A percentile compares a stretch with the other conserved stretches of the same genome.
These are phyloP conservation scores for Exobasidium rhododendri DNA, from an alignment of 1,284 basidiomycete genomes.

Conservation along the genomic window DNA sequence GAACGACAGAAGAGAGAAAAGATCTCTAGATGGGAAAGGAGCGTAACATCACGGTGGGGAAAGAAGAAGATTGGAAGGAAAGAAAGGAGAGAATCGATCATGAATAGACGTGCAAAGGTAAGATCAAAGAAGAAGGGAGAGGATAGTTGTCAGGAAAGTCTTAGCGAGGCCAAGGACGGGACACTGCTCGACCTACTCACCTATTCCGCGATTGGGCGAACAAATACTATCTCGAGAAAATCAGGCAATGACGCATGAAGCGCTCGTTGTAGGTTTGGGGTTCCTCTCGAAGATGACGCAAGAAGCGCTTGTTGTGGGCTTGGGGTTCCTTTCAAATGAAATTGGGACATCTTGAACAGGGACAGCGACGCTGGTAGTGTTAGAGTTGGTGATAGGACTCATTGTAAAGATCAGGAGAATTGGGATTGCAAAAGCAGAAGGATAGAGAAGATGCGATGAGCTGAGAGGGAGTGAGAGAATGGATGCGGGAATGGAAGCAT, in stretches of 20 bases:
- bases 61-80: slow-evolving; percentile 1
- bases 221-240: too few relatives aligned
- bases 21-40: not conserved
- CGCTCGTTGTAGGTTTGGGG: too few relatives aligned
- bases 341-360: not conserved
- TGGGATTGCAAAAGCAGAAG: too few relatives aligned
- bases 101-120: not conserved
- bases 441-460: too few relatives aligned
- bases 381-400: not conserved
- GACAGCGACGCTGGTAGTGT: not conserved
- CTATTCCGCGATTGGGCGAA: too few relatives aligned
- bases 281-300: not conserved
- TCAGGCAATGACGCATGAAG: not conserved
- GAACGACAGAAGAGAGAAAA: not conserved
- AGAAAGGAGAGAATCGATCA: not conserved
- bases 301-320: not conserved
- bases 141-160: not conserved
- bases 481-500: too few relatives aligned
- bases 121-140: not conserved
- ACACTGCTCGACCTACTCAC: too few relatives aligned
- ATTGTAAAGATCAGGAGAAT: not conserved
- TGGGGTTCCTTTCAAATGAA: too few relatives aligned
- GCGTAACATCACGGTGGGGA: not conserved
- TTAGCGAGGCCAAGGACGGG: not conserved
- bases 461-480: too few relatives aligned